A percentile compares a stretch with the other conserved stretches of the same genome.
Conservation (phyloP, 257 asterid genomes). For the Gentiana dahurica region DNA sequence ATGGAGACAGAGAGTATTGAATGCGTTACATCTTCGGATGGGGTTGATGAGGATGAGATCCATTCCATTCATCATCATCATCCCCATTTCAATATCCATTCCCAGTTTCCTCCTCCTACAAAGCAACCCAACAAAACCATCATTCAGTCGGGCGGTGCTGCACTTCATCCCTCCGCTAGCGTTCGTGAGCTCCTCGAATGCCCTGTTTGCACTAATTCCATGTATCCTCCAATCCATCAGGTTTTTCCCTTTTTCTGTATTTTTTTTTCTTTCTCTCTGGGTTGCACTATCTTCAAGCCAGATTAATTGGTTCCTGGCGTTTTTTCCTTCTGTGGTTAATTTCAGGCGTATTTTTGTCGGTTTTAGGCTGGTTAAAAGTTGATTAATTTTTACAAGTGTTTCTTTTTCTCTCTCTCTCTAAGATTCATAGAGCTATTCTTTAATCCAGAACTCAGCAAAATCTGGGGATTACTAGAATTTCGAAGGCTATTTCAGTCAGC, state of each 20-base stretch:
- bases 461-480: not conserved
- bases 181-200: slow-evolving; percentile 44
- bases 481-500: too few species aligned
- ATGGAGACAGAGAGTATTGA: slow-evolving; percentile 34
- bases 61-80: slow-evolving; percentile 13
- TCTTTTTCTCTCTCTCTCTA: not conserved
- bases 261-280: not conserved
- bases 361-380: slow-evolving; percentile 1
- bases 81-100: slow-evolving; percentile 16
- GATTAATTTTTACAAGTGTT: slow-evolving; percentile 8
- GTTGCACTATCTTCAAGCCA: slow-evolving; percentile 1
- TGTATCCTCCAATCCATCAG: slow-evolving; percentile 50
- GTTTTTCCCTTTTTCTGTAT: slow-evolving; percentile 8
- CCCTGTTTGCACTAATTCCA: slow-evolving; percentile 42
- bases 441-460: not conserved
- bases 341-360: not conserved
- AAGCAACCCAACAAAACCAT: slow-evolving; percentile 14
- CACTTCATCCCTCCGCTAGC: slow-evolving; percentile 19
- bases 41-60: slow-evolving; percentile 30
- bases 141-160: slow-evolving; percentile 9
- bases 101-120: slow-evolving; percentile 24
- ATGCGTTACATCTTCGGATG: slow-evolving; percentile 31
- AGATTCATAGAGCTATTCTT: not conserved
- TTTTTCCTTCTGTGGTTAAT: not conserved
- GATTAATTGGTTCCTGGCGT: slow-evolving; percentile 6